phyloP scores from a whole-genome alignment of 768 basidiomycete genomes.

The Suillus weaverae region DNA sequence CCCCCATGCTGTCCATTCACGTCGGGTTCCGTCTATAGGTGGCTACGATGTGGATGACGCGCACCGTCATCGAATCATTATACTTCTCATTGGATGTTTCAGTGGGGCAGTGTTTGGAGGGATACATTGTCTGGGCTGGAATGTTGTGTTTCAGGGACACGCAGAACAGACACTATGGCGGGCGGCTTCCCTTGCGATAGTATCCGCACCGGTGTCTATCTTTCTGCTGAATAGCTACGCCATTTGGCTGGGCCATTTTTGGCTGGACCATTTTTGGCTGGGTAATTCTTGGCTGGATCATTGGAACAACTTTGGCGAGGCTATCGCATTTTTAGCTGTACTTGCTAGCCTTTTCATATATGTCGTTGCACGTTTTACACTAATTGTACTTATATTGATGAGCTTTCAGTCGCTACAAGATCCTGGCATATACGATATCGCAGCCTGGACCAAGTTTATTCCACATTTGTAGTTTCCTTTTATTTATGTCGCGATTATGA shows the following conservation, averaged over 20 bases:
- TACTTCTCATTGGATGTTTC: background rate
- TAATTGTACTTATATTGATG: constrained; percentile 14
- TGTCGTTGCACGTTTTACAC: constrained; percentile 10
- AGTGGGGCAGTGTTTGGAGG: constrained; percentile 25
- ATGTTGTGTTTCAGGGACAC: constrained; percentile 17
- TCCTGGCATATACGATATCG: constrained; percentile 11
- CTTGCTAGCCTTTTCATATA: constrained; percentile 2
- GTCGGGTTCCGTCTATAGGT: constrained; percentile 2
- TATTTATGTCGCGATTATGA: background rate
- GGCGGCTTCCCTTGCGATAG: constrained; percentile 16
- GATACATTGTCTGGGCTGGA: constrained; percentile 29
- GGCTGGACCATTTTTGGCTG: no score
- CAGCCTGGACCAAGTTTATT: constrained; percentile 19
- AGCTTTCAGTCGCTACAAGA: constrained; percentile 14
- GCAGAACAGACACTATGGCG: constrained; percentile 24
- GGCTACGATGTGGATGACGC: background rate
- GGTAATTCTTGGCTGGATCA: background rate
- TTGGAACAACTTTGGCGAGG: no score
- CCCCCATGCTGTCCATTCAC: background rate
- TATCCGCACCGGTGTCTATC: background rate
- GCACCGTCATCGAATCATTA: background rate
- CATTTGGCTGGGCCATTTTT: background rate
- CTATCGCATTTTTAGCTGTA: no score
- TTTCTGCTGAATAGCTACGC: background rate
- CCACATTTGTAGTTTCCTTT: constrained; percentile 8